Conservation (phyloP, 352 stramenopile species). For the Globisporangium barbulae region DNA sequence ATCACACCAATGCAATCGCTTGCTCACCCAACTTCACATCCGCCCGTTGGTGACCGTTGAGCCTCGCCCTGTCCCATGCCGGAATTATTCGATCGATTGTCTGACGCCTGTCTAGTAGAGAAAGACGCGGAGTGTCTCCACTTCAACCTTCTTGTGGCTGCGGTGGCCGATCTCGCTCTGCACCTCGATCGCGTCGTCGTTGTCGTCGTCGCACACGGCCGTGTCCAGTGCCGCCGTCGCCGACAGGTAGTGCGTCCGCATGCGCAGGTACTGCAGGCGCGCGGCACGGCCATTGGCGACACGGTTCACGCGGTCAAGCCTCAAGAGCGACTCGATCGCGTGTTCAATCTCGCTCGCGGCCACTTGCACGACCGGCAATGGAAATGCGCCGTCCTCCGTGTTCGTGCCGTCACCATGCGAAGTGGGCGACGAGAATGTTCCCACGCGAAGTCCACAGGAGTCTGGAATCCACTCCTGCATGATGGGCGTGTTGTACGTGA, state of each 20-base stretch:
- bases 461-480: conserved; percentile 76
- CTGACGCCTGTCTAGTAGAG: conserved; percentile 31
- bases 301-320: conserved; percentile 49
- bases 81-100: neutral
- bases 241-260: conserved; percentile 67
- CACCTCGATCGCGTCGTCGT: conserved; percentile 40
- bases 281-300: conserved; percentile 51
- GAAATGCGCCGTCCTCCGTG: conserved; percentile 18
- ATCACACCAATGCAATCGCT: no score
- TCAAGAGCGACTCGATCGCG: conserved; percentile 38
- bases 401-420: conserved; percentile 7
- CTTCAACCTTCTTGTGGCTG: conserved; percentile 47
- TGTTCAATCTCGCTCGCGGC: conserved; percentile 53
- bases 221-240: conserved; percentile 61
- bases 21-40: neutral
- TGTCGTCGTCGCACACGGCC: conserved; percentile 51
- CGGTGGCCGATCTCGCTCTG: conserved; percentile 58
- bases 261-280: conserved; percentile 52
- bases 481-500: conserved; percentile 68
- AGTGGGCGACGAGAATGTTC: conserved; percentile 40
- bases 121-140: conserved; percentile 62
- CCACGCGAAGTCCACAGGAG: conserved; percentile 47
- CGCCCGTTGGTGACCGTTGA: neutral
- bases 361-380: conserved; percentile 46
- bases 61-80: neutral